Conservation (phyloP, 139 green algal species). For the Nannochloris sp. region DNA sequence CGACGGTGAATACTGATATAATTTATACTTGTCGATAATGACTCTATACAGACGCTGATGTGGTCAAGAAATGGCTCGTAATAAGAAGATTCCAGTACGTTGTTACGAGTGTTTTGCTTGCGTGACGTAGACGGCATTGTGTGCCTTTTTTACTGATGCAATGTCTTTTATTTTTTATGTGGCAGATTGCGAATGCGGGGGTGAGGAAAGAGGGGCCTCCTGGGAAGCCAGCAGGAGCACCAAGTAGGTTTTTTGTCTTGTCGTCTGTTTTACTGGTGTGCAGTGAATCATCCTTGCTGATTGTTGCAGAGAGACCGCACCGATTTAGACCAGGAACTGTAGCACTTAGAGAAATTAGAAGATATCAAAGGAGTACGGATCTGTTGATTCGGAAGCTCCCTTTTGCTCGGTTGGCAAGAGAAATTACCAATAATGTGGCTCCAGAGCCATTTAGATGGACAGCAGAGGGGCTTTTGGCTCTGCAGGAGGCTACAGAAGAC, state of each 20-base stretch:
- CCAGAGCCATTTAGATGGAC: slow-evolving; percentile 93
- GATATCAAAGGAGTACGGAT: slow-evolving; percentile 63
- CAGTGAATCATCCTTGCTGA: not conserved
- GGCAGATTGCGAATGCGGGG: not conserved
- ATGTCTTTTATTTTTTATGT: not conserved
- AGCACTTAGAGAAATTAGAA: slow-evolving; percentile 57
- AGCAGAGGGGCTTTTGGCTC: slow-evolving; percentile 76
- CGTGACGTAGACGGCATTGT: too few relatives aligned
- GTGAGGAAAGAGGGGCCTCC: not conserved
- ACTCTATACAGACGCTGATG: too few relatives aligned
- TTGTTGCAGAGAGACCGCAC: slow-evolving; percentile 26
- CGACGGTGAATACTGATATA: too few relatives aligned
- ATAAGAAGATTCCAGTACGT: too few relatives aligned
- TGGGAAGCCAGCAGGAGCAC: not conserved
- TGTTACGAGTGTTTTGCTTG: too few relatives aligned
- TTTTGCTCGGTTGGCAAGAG: slow-evolving; percentile 68
- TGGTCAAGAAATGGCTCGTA: too few relatives aligned
- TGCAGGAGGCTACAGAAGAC: slow-evolving; percentile 94
- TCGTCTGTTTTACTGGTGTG: not conserved
- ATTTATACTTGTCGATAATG: too few relatives aligned
- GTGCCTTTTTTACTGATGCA: not conserved
- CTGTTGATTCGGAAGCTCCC: slow-evolving; percentile 73
- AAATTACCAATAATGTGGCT: slow-evolving; percentile 86
- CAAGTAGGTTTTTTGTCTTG: not conserved
- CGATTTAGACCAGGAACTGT: slow-evolving; percentile 57